phyloP scores from a whole-genome alignment of 768 basidiomycete genomes.

The Lactifluus subvellereus region DNA sequence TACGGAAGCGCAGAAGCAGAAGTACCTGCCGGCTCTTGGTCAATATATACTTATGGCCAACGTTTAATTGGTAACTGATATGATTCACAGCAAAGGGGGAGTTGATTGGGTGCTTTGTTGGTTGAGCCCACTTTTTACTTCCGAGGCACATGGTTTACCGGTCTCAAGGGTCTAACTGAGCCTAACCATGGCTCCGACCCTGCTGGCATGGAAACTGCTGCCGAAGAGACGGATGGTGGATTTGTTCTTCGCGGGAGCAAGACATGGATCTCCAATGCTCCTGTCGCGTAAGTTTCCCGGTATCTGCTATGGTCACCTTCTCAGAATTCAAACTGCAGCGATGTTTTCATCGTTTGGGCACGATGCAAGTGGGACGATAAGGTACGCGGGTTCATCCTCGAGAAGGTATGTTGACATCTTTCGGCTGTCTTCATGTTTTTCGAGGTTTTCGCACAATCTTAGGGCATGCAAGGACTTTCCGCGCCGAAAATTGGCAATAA shows the following conservation, averaged over 20 bases:
- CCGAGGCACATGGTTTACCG: background rate
- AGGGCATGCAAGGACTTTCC: slow-evolving; percentile 78
- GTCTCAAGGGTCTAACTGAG: slow-evolving; percentile 80
- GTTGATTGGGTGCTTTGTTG: slow-evolving; percentile 86
- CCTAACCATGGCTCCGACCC: slow-evolving; percentile 97
- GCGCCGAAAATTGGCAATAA: slow-evolving; percentile 92
- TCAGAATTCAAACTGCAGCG: slow-evolving; percentile 43
- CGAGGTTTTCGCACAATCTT: background rate
- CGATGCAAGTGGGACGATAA: slow-evolving; percentile 91
- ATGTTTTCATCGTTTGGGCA: slow-evolving; percentile 92
- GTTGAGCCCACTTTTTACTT: slow-evolving; percentile 30
- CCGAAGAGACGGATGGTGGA: slow-evolving; percentile 78
- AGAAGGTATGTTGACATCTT: slow-evolving; percentile 54
- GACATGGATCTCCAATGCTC: slow-evolving; percentile 96
- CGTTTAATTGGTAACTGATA: background rate
- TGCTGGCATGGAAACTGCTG: slow-evolving; percentile 94
- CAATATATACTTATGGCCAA: slow-evolving; percentile 19
- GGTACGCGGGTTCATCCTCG: slow-evolving; percentile 83
- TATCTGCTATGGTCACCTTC: slow-evolving; percentile 4
- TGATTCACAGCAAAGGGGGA: slow-evolving; percentile 64
- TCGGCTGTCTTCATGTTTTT: background rate
- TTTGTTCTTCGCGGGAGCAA: slow-evolving; percentile 87
- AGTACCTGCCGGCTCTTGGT: slow-evolving; percentile 83
- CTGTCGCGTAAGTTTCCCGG: slow-evolving; percentile 56
- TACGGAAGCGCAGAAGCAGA: slow-evolving; percentile 82